Percentiles rank a stretch among this genome's conserved stretches.
phyloP scores from a whole-genome alignment of 1,284 basidiomycete species.

The Schizophyllum amplum region DNA sequence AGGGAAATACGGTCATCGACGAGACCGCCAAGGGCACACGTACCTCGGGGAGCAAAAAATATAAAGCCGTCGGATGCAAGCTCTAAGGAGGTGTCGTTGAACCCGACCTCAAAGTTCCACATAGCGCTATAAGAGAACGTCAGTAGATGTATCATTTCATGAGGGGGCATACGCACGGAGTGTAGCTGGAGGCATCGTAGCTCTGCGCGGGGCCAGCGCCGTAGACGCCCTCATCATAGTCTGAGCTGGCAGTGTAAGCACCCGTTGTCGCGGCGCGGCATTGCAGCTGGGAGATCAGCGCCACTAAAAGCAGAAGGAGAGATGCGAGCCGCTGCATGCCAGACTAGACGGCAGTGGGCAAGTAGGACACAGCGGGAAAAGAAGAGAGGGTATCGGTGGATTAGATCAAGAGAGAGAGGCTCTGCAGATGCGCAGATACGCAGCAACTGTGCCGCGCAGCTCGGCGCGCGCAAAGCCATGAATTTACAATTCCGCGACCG shows the following conservation, averaged over 20 bases:
- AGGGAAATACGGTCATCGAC: not conserved
- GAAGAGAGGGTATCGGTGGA: too few species aligned
- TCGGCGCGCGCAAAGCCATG: not conserved
- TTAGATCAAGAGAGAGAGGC: too few species aligned
- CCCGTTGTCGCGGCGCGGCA: not conserved
- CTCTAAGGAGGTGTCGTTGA: not conserved
- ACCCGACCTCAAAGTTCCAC: not conserved
- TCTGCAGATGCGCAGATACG: too few species aligned
- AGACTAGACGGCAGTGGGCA: not conserved
- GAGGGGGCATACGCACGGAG: not conserved
- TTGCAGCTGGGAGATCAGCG: too few species aligned
- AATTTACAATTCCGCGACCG: not conserved
- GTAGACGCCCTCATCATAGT: not conserved
- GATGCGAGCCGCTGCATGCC: not conserved
- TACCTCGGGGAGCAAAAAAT: not conserved
- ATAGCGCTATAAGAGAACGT: not conserved
- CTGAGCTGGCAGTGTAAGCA: not conserved
- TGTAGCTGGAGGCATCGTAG: not conserved
- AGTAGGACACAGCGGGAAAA: not conserved
- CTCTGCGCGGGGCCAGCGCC: not conserved
- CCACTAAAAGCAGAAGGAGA: too few species aligned
- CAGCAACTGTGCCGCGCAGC: not conserved
- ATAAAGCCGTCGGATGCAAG: not conserved
- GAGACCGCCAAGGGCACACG: not conserved
- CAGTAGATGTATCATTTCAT: not conserved